These are phyloP conservation scores for Quercus tomentella DNA, from an alignment of 331 rosid genomes.

Conservation along the genomic window DNA sequence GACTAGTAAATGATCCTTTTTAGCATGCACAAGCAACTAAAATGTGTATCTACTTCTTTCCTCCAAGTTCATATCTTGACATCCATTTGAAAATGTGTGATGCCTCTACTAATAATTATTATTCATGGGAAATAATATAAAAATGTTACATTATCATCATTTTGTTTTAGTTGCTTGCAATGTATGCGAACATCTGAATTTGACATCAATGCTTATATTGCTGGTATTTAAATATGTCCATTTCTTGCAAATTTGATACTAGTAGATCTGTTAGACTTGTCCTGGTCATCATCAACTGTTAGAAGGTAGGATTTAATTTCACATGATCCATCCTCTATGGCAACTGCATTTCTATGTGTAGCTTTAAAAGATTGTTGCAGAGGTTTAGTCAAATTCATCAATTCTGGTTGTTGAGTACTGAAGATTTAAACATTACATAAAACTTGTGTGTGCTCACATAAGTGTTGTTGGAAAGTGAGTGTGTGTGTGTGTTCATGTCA, in stretches of 20 bases:
- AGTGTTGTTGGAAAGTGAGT: no score
- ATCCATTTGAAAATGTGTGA: constrained; percentile 9
- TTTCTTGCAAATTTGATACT: not conserved
- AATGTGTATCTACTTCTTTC: constrained; percentile 1
- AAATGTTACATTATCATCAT: not conserved
- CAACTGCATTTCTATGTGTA: no score
- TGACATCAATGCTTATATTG: not conserved
- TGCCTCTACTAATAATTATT: constrained; percentile 17
- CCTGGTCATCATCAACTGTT: no score
- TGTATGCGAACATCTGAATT: not conserved
- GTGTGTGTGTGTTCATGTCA: no score
- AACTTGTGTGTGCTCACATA: no score
- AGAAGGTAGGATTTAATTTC: no score
- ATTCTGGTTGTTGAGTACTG: no score
- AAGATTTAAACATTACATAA: no score
- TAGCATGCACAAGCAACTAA: not conserved
- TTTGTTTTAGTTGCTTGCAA: not conserved
- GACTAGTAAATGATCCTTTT: constrained; percentile 18
- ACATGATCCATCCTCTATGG: no score
- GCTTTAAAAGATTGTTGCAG: no score
- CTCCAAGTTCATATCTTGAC: constrained; percentile 3
- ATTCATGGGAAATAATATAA: constrained; percentile 12
- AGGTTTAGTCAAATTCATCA: no score
- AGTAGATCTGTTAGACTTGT: no score
- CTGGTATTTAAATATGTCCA: not conserved